These are phyloP conservation scores for Ophiostoma quercus DNA, from an alignment of 2,329 filamentous ascomycete genomes.

Conservation along the genomic window DNA sequence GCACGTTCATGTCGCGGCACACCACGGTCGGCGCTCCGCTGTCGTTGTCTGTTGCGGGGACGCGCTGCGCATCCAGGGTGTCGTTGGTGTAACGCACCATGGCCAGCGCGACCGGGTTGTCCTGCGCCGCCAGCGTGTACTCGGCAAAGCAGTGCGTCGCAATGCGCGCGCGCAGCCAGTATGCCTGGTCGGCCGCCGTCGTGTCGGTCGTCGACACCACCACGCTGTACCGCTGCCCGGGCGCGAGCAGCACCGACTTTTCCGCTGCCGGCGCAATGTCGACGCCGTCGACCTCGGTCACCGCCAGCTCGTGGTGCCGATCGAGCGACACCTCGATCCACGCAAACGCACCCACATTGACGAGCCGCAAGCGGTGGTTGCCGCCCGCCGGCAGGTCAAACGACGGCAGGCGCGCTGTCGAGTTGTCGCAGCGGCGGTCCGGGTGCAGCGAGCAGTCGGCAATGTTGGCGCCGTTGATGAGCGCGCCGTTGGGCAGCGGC, in stretches of 20 bases:
- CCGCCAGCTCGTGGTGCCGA: constrained; percentile 47
- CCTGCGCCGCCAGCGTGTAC: constrained; percentile 41
- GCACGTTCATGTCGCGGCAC: constrained; percentile 46
- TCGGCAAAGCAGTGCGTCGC: constrained; percentile 55
- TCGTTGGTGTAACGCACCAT: constrained; percentile 43
- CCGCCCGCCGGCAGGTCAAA: constrained; percentile 49
- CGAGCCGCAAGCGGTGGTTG: constrained; percentile 60
- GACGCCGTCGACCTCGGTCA: constrained; percentile 68
- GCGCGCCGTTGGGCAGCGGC: constrained; percentile 61
- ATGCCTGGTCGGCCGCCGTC: constrained; percentile 46
- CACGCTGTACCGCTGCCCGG: constrained; percentile 66
- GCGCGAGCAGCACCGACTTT: constrained; percentile 59
- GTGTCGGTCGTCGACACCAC: constrained; percentile 56
- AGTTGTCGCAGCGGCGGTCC: constrained; percentile 42
- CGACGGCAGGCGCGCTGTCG: constrained; percentile 36
- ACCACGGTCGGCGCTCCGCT: constrained; percentile 36
- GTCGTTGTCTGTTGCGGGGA: constrained; percentile 36
- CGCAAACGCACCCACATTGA: constrained; percentile 67
- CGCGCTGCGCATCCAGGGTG: constrained; percentile 2
- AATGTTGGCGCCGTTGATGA: constrained; percentile 61
- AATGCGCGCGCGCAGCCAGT: constrained; percentile 62
- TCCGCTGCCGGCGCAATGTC: constrained; percentile 56
- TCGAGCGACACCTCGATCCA: constrained; percentile 69
- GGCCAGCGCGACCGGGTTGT: constrained; percentile 44
- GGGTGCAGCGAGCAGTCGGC: constrained; percentile 39